Percentiles rank a stretch among this genome's conserved stretches.
Evolutionary conservation across 345 rosid genomes (phyloP).

Genomic region (Populus pruinosa): DNA sequence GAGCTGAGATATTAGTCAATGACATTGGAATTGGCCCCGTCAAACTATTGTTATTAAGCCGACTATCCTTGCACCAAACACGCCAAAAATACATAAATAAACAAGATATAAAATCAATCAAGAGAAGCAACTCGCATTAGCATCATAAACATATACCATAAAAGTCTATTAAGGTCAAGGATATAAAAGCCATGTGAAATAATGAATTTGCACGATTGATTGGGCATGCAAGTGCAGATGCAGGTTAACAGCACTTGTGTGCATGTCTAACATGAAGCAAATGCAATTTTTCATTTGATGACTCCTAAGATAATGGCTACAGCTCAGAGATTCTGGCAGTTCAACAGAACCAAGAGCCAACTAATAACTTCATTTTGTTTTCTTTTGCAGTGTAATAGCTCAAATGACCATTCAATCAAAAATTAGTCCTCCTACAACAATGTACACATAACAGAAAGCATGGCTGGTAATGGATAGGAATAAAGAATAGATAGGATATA

Average conservation of each 20-base stretch:
- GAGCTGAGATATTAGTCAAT: slow-evolving; percentile 77
- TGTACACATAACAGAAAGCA: not conserved
- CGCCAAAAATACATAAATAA: not conserved
- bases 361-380: not conserved
- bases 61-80: slow-evolving; percentile 64
- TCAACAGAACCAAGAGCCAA: not conserved
- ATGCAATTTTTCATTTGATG: not conserved
- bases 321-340: not conserved
- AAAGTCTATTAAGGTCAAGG: not conserved
- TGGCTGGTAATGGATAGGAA: not conserved
- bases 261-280: not conserved
- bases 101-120: slow-evolving; percentile 13
- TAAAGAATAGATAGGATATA: not conserved
- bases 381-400: not conserved
- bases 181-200: not conserved
- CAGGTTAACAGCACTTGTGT: not conserved
- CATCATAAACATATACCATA: not conserved
- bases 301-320: not conserved
- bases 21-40: slow-evolving; percentile 82
- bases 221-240: not conserved
- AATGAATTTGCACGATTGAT: not conserved
- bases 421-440: not conserved
- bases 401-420: not conserved
- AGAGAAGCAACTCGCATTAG: not conserved
- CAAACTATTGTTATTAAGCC: slow-evolving; percentile 95